Base-by-base conservation (phyloP, 1,284 basidiomycete species). In the Trametes pubescens region DNA sequence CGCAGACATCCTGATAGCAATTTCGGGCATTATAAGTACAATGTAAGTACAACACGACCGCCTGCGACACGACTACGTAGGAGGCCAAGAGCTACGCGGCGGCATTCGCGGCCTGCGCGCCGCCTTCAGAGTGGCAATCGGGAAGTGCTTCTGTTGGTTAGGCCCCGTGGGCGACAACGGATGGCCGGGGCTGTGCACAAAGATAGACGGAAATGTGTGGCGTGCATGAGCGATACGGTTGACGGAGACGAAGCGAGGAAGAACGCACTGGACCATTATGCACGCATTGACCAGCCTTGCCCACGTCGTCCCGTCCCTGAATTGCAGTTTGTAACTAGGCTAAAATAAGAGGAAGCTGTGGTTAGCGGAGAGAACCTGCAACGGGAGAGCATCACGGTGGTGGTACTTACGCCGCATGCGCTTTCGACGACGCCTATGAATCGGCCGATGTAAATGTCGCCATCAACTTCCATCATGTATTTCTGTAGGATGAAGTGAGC, bases 361-460 rank as follows among this genome's bases (percentile, higher is more conserved):
- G 16, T 43, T 13, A 43, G 18, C 18, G 8, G 40, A n/a, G 16
- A 3, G 4, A 9, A 43, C 3, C 40, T 16, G 16, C 18, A 7
- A 2, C 14, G 14, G 40, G 6, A n/a, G 40, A n/a, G n/a, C n/a
- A n/a, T 18, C 2, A n/a, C 40, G 14, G 37, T 8, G 29, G 29
- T 32, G 3, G 3, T 8, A 56, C 54, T 34, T 29, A 46, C 40
- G 26, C 54, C 54, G 43, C 37, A 34, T 4, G 22, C 43, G 29
- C 43, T 56, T 40, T 56, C 54, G 3, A 56, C 54, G 1, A 22
- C 34, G 4, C 54, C 54, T 11, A 37, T 8, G 40, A 13, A 56
- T 21, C 32, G 14, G 29, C 54, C 54, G 29, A 56, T 46, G 32
- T 56, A 56, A 16, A 56, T 34, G 40, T n/a, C 26, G 29, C 54